Percentiles rank a stretch among this genome's conserved stretches.
These are phyloP conservation scores for Sordaria brevicollis DNA, from an alignment of 495 filamentous ascomycete genomes.

Conservation along the genomic window DNA sequence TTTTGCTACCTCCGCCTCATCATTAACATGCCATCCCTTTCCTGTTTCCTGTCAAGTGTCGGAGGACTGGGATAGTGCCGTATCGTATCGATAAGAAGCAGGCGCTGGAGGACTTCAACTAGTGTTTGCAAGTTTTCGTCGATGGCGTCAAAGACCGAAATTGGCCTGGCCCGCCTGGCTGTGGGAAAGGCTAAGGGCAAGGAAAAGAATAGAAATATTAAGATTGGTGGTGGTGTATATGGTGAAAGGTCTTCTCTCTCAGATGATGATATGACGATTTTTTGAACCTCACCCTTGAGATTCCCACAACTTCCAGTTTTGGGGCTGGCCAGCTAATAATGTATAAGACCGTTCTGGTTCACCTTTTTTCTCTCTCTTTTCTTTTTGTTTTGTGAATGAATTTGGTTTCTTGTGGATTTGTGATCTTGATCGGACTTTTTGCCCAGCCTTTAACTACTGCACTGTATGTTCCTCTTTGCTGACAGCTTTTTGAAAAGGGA, in stretches of 20 bases:
- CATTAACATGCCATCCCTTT: not conserved
- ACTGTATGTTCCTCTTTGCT: too few species aligned
- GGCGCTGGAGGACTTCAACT: not conserved
- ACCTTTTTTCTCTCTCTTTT: not conserved
- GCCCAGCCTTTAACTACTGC: not conserved
- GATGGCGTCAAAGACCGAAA: not conserved
- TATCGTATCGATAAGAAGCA: not conserved
- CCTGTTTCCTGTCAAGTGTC: not conserved
- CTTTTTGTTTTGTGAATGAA: not conserved
- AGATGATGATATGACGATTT: not conserved
- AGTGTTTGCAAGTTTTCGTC: not conserved
- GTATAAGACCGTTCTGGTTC: not conserved
- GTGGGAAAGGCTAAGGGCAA: too few species aligned
- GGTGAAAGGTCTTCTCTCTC: not conserved
- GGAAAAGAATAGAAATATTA: not conserved
- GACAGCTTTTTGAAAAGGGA: not conserved
- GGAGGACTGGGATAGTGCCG: too few species aligned
- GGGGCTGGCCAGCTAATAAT: not conserved
- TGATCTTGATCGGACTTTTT: not conserved
- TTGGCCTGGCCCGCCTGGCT: too few species aligned
- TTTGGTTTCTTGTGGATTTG: too few species aligned
- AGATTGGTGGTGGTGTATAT: not conserved
- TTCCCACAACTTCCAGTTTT: too few species aligned
- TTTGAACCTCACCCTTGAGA: not conserved
- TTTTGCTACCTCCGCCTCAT: not conserved